Conservation (phyloP, 345 rosid genomes). For the Hypericum perforatum region DNA sequence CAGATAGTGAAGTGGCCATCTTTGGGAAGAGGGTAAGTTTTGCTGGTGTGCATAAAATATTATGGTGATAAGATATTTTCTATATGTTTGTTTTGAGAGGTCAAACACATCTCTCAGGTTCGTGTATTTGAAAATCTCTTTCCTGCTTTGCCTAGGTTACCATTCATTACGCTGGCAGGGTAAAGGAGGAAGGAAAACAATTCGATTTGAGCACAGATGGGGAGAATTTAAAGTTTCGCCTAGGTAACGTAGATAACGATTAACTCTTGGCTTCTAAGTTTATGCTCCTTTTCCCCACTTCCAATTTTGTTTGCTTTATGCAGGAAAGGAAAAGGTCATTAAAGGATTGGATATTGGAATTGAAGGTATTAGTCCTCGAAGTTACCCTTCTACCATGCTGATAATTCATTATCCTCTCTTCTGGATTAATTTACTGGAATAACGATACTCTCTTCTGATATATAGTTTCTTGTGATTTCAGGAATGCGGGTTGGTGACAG, state of each 20-base stretch:
- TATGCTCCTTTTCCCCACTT: not conserved
- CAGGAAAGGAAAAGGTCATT: constrained; percentile 35
- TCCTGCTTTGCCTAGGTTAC: constrained; percentile 30
- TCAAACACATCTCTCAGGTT: not conserved
- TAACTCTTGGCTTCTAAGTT: not conserved
- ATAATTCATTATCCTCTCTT: not conserved
- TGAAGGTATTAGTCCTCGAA: constrained; percentile 33
- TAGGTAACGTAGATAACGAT: constrained; percentile 31
- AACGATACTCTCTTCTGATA: no score
- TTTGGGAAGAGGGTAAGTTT: constrained; percentile 39
- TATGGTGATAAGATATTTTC: not conserved
- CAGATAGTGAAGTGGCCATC: constrained; percentile 33
- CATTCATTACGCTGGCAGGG: constrained; percentile 35
- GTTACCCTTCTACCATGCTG: no score
- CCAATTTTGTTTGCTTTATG: constrained; percentile 2
- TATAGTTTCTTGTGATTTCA: constrained; percentile 6
- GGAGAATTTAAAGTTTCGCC: constrained; percentile 30
- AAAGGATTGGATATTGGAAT: constrained; percentile 43
- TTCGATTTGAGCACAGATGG: constrained; percentile 38
- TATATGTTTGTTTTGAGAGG: not conserved
- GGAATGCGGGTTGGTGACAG: constrained; percentile 75
- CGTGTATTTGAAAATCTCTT: not conserved
- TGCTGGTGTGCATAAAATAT: not conserved
- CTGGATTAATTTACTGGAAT: not conserved
- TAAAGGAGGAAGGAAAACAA: constrained; percentile 35